phyloP scores from a whole-genome alignment of 495 filamentous ascomycete species.

The Xylaria venustula region DNA sequence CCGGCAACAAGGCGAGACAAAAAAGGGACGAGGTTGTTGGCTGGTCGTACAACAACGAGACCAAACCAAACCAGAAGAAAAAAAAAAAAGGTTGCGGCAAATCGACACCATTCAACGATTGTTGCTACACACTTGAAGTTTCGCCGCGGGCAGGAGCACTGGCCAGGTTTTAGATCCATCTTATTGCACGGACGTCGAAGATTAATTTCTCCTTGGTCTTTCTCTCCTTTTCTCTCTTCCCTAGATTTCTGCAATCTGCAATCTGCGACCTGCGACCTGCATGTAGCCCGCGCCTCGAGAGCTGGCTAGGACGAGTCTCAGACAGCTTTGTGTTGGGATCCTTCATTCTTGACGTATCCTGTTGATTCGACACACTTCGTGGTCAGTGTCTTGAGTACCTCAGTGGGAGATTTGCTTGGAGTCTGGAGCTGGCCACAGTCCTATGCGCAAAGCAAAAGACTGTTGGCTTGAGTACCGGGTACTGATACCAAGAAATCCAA shows the following conservation, averaged over 20 bases:
- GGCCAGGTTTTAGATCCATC: not conserved
- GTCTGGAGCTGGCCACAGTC: not conserved
- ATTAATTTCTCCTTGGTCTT: not conserved
- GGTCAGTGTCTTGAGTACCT: not conserved
- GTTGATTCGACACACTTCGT: not conserved
- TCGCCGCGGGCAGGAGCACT: too few species aligned
- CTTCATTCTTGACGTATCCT: not conserved
- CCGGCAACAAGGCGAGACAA: not conserved
- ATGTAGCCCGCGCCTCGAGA: slow-evolving; percentile 2
- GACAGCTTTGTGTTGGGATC: not conserved
- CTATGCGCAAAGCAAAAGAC: too few species aligned
- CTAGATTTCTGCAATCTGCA: not conserved
- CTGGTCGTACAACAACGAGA: slow-evolving; percentile 4
- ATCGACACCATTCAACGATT: not conserved
- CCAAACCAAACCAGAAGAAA: not conserved
- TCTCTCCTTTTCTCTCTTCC: not conserved
- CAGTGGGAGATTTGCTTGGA: not conserved
- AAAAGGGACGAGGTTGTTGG: slow-evolving; percentile 6
- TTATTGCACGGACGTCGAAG: not conserved
- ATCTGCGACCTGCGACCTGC: slow-evolving; percentile 2
- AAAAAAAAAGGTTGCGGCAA: too few species aligned
- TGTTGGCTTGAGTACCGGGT: not conserved
- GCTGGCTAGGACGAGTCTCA: not conserved
- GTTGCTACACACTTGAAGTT: too few species aligned
- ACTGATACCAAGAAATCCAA: not conserved